Evolutionary conservation across 192 early-diverging fungal species (phyloP), one percentile per base, ranked within the genome.

Genomic region (Thamnidium elegans): DNA sequence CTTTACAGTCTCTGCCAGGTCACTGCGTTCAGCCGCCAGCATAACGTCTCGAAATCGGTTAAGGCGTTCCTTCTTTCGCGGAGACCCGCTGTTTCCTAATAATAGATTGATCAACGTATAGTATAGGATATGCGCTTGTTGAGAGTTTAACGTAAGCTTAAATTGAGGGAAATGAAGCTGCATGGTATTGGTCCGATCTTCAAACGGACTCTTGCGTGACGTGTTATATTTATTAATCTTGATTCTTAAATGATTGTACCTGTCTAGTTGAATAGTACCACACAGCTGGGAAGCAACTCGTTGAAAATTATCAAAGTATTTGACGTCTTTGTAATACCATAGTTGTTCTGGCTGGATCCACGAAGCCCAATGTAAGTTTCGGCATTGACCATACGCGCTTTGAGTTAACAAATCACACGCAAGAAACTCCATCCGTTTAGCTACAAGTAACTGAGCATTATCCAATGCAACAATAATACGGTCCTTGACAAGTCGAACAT

Each of bases 121-220:
- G 62, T 92, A 94, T n/a, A 92, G 82, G n/a, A 95, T 73, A 19
- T 92, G 80, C 39, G 89, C 87, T 4, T 78, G 81, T 31, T 91
- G 86, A 19, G 93, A 86, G 21, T 86, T 93, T 19, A 86, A 85
- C 14, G 81, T 82, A 13, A 93, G 75, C 9, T 73, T 69, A 15
- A 95, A 78, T 30, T 82, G 82, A 0, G 93, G 92, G 62, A 94
- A 82, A 65, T 86, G 82, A 10, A 94, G 72, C 4, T 80, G 68
- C 50, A 88, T 66, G 3, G 81, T 80, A 56, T 94, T 82, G 2
- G 81, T 84, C 23, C 83, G 71, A 44, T 86, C 82, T 21, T 81
- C 79, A 43, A 85, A 64, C 11, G 62, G 58, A 15, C 64, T 46
- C 3, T 23, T 32, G 5, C 55, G 42, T n/a, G 34, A 51, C 26